Conservation (phyloP, 345 rosid genomes). For the Excoecaria agallocha region DNA sequence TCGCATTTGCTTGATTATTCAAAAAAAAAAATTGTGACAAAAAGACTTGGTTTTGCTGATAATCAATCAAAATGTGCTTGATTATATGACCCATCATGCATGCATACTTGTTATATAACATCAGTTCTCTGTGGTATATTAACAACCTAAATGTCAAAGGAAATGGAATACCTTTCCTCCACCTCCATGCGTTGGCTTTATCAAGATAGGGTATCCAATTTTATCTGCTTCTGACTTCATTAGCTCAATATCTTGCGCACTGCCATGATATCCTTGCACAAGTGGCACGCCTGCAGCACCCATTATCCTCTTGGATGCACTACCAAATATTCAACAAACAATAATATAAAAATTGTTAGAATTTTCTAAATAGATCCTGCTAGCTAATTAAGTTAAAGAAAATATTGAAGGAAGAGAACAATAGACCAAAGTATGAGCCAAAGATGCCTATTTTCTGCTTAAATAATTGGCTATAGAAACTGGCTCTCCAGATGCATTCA, state of each 20-base stretch:
- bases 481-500: not conserved
- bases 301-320: constrained; percentile 97
- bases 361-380: not conserved
- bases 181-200: constrained; percentile 95
- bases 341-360: not conserved
- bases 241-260: constrained; percentile 72
- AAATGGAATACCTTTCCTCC: constrained; percentile 72
- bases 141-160: not conserved
- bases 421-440: not conserved
- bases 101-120: not conserved
- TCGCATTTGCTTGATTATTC: not conserved
- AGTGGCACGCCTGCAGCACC: constrained; percentile 96
- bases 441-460: not conserved
- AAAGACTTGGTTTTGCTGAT: not conserved
- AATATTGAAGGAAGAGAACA: not conserved
- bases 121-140: not conserved
- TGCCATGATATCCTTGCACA: constrained; percentile 92
- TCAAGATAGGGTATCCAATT: constrained; percentile 83
- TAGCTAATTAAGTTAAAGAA: not conserved
- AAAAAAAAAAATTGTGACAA: not conserved
- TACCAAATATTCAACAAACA: constrained; percentile 26
- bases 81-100: not conserved
- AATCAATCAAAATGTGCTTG: not conserved
- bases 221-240: constrained; percentile 85
- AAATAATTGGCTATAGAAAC: not conserved